Base-by-base conservation (phyloP, 768 basidiomycete species). In the Coprinellus micaceus region DNA sequence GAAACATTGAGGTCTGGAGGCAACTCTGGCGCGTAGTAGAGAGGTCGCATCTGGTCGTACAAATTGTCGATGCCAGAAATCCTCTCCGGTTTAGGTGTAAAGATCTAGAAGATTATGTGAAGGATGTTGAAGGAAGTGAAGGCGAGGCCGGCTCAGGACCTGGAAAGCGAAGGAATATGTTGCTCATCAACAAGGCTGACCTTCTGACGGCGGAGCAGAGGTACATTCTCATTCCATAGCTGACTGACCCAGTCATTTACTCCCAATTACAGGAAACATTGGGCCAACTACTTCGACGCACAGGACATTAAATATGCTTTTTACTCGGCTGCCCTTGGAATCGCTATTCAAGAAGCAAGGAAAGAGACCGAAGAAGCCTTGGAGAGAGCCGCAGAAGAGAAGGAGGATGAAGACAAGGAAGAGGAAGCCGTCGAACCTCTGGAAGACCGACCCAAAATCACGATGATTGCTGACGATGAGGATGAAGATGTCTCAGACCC, bases 1-100 rank as follows among this genome's bases (percentile, higher is more conserved):
- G 94, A 48, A 99, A 98, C 66, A 73, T 99, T 29, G 95, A 98
- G 77, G 97, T 99, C 12, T 98, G 97, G 96, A 79, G 97, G 41
- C 97, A 99, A 66, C 81, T 99, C 7, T 99, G 97, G 97, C 81
- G 97, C 51, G 97, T 98, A 1, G 73, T 97, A 9, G 97, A 99
- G 73, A 83, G 94, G 21, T 97, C 96, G 1, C 91, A 97, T 63
- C 82, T 99, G 22, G 74, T 98, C 29, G 90, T 98, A 2, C 94
- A 98, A 71, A 96, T 99, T 50, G 91, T 97, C 51, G 97, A 99
- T 66, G 94, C 94, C 5, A 85, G 97, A 37, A 98, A 97, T 74
- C 96, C 97, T 1, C 77, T 97, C 9, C 78, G 84, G 26, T 98
- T 98, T 67, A 85, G 94, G 21, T 98, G 95, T 50, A 90, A 94